Conservation (phyloP, 2,329 filamentous ascomycete genomes). For the Colletotrichum liriopes region DNA sequence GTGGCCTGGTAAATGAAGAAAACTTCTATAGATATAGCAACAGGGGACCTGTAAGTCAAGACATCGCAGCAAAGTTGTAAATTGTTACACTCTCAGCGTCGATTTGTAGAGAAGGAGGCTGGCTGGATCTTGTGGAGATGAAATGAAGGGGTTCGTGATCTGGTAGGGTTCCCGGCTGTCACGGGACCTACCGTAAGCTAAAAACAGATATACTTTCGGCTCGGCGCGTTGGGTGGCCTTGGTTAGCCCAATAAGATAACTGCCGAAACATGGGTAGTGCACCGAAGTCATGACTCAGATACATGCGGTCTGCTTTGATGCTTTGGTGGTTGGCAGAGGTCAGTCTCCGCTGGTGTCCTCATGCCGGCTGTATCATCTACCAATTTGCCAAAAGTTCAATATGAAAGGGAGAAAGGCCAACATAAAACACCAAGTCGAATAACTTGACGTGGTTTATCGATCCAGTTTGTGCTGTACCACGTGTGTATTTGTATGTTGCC, state of each 20-base stretch:
- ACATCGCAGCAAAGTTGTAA: background rate
- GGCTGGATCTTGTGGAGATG: background rate
- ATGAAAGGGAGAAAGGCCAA: too few relatives aligned
- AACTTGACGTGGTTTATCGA: too few relatives aligned
- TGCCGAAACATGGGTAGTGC: background rate
- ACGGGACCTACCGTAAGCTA: background rate
- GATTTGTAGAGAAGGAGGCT: too few relatives aligned
- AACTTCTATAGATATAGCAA: background rate
- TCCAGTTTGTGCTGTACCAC: too few relatives aligned
- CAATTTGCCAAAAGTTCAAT: too few relatives aligned
- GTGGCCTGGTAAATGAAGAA: background rate
- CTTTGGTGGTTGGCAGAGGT: too few relatives aligned
- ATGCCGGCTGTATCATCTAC: too few relatives aligned
- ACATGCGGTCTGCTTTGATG: too few relatives aligned
- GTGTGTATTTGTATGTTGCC: too few relatives aligned
- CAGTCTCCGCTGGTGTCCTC: too few relatives aligned
- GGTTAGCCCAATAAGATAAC: conserved; percentile 14
- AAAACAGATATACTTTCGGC: conserved; percentile 5
- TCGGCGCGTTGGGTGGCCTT: background rate
- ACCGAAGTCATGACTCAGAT: background rate
- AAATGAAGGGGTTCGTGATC: conserved; percentile 8
- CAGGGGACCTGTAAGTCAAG: background rate
- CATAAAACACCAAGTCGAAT: too few relatives aligned
- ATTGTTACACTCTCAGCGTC: background rate
- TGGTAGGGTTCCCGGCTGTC: background rate